Evolutionary conservation across 2,329 filamentous ascomycete genomes (phyloP).

Genomic region (Hypoxylon sp.): DNA sequence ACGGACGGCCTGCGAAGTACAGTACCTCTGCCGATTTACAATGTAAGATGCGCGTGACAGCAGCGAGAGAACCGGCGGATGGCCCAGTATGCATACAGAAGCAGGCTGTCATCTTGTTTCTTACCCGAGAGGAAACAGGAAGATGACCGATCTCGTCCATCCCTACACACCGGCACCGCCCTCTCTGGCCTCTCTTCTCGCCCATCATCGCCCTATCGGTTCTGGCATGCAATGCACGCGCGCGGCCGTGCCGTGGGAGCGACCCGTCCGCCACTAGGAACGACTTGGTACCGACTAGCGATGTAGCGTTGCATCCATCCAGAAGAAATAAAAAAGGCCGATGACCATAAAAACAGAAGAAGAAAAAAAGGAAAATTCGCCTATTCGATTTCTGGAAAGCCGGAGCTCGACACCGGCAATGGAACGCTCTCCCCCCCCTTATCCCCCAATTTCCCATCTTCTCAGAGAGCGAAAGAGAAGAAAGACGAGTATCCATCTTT

Average conservation of each 20-base stretch:
- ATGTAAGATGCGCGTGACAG: constrained; percentile 22
- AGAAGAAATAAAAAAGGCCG: constrained; percentile 3
- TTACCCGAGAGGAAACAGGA: no score
- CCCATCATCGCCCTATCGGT: constrained; percentile 3
- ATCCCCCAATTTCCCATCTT: not conserved
- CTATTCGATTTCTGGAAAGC: constrained; percentile 27
- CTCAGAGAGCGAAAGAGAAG: not conserved
- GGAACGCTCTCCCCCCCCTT: not conserved
- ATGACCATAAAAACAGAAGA: not conserved
- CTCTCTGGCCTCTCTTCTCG: not conserved
- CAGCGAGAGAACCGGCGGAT: no score
- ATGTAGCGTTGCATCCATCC: constrained; percentile 3
- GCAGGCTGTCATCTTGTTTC: constrained; percentile 12
- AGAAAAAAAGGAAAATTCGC: constrained; percentile 6
- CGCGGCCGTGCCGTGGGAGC: no score
- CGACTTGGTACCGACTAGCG: constrained; percentile 1
- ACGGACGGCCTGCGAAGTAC: no score
- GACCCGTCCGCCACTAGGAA: constrained; percentile 7
- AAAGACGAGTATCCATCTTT: no score
- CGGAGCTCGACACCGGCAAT: constrained; percentile 10
- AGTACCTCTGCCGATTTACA: constrained; percentile 10
- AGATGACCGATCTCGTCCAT: constrained; percentile 14
- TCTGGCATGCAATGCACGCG: not conserved
- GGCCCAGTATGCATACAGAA: not conserved
- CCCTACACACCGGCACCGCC: constrained; percentile 10